These are phyloP conservation scores for Kwoniella pini DNA, from an alignment of 768 basidiomycete species.

Conservation along the genomic window DNA sequence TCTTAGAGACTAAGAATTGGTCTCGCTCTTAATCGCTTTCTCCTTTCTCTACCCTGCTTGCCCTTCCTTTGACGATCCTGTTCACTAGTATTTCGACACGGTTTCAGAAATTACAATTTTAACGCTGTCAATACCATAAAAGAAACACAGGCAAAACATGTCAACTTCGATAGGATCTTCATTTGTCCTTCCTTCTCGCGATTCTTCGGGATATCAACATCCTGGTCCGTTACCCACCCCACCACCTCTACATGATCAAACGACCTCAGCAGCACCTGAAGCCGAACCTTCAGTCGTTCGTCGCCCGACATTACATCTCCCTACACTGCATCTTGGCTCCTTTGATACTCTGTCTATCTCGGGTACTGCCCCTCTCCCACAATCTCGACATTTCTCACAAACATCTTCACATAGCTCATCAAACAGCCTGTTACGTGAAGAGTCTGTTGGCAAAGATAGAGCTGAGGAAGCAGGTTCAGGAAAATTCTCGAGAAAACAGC, in stretches of 20 bases:
- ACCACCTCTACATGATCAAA: neutral
- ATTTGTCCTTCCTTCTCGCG: neutral
- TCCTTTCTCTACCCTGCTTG: neutral
- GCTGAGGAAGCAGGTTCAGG: neutral
- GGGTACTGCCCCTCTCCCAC: neutral
- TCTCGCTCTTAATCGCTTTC: too few species aligned
- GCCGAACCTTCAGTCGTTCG: slow-evolving; percentile 17
- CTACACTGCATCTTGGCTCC: slow-evolving; percentile 41
- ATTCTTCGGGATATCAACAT: too few species aligned
- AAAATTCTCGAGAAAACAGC: neutral
- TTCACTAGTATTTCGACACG: neutral
- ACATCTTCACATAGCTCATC: neutral
- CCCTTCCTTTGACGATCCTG: neutral
- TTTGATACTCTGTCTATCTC: slow-evolving; percentile 21
- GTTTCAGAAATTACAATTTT: neutral
- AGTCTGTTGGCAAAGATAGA: neutral
- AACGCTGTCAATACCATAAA: neutral
- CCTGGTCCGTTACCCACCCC: slow-evolving; percentile 10
- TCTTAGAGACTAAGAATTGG: too few species aligned
- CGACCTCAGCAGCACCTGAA: neutral
- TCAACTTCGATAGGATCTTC: neutral
- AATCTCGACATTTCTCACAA: slow-evolving; percentile 1
- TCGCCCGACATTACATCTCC: slow-evolving; percentile 38
- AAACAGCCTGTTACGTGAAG: neutral
- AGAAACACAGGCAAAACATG: neutral